Percentiles rank a stretch among this genome's conserved stretches.
Conservation (phyloP, 179 eudicot species). For the Patellifolia procumbens region DNA sequence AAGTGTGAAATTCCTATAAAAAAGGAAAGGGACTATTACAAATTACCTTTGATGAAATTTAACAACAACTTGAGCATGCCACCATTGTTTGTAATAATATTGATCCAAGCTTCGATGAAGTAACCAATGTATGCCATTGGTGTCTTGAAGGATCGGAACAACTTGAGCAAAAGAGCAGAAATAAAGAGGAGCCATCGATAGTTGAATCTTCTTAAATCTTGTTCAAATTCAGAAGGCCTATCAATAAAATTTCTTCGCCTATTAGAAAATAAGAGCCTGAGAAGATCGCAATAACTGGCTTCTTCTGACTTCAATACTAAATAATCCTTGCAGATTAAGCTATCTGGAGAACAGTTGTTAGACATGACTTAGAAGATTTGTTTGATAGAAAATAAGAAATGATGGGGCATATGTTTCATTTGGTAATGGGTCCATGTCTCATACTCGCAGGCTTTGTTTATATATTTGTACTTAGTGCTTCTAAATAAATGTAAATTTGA, state of each 20-base stretch:
- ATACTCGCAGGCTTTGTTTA: too few relatives aligned
- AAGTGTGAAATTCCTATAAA: too few relatives aligned
- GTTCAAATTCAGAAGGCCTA: conserved; percentile 19
- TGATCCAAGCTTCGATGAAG: conserved; percentile 38
- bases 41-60: conserved; percentile 46
- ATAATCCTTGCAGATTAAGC: conserved; percentile 37
- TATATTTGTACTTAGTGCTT: too few relatives aligned
- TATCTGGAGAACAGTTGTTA: not conserved
- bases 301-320: conserved; percentile 46
- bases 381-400: not conserved
- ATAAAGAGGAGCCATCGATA: conserved; percentile 56
- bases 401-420: not conserved
- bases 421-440: not conserved
- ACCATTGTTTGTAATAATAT: conserved; percentile 47
- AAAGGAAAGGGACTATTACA: not conserved
- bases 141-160: conserved; percentile 28
- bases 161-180: conserved; percentile 47
- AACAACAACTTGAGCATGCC: conserved; percentile 34
- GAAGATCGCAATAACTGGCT: conserved; percentile 37
- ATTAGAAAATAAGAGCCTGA: conserved; percentile 36
- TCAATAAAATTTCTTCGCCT: conserved; percentile 32
- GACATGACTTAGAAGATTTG: conserved; percentile 34
- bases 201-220: conserved; percentile 23
- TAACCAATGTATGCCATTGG: conserved; percentile 45
- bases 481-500: too few relatives aligned